Evolutionary conservation across 108 stramenopile genomes (phyloP).

Genomic region (Aurantiochytrium sp.): DNA sequence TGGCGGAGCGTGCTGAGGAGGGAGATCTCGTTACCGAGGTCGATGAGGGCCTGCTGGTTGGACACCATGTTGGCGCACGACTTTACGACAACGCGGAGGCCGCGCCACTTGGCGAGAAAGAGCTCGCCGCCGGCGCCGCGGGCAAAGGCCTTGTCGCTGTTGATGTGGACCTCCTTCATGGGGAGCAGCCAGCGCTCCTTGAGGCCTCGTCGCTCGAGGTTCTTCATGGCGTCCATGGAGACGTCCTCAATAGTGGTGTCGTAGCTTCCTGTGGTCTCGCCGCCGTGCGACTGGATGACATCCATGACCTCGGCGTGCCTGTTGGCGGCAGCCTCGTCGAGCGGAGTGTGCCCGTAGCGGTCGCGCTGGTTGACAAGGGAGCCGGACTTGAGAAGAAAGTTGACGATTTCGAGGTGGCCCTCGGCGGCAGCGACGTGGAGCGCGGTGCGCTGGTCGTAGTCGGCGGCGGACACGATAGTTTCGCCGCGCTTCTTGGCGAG

Average conservation of each 20-base stretch:
- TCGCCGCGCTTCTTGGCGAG: neutral
- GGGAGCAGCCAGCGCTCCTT: neutral
- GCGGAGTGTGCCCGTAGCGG: conserved; percentile 54
- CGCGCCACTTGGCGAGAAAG: conserved; percentile 25
- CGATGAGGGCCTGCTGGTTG: conserved; percentile 13
- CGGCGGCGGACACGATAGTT: neutral
- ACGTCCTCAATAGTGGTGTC: neutral
- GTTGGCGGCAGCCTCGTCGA: conserved; percentile 79
- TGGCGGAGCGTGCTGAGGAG: conserved; percentile 3
- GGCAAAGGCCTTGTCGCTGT: neutral
- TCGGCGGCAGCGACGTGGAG: conserved; percentile 32
- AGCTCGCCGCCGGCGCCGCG: conserved; percentile 28
- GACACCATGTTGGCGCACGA: neutral
- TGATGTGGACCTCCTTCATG: neutral
- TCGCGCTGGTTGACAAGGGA: conserved; percentile 53
- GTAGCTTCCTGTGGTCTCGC: neutral
- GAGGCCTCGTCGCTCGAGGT: neutral
- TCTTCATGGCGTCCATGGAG: neutral
- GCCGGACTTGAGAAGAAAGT: conserved; percentile 46
- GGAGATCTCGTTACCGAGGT: conserved; percentile 14
- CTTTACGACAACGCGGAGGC: conserved; percentile 17
- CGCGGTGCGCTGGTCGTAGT: conserved; percentile 34
- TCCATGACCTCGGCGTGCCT: conserved; percentile 56
- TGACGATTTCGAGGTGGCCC: conserved; percentile 40
- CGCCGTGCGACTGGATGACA: neutral